Evolutionary conservation across 2,329 filamentous ascomycete species (phyloP).

Genomic region (Aspergillus sojae): DNA sequence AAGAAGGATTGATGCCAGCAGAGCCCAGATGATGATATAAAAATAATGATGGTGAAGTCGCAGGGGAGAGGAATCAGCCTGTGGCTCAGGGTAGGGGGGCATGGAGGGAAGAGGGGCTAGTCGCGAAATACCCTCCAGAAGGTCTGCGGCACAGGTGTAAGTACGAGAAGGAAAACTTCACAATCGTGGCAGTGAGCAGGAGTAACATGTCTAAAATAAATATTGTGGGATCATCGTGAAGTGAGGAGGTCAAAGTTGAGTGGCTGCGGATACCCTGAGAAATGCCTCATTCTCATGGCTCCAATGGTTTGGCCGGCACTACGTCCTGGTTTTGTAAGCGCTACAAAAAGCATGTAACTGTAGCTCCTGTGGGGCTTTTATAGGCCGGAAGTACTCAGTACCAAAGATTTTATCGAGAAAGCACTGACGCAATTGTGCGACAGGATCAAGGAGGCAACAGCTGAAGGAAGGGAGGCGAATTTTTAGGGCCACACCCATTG

Average conservation of each 20-base stretch:
- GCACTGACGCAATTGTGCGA: not conserved
- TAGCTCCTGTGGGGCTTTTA: not conserved
- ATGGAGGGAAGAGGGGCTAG: not conserved
- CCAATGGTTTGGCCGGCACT: not conserved
- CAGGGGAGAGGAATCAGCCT: constrained; percentile 15
- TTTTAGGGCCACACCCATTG: not conserved
- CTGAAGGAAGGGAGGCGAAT: not conserved
- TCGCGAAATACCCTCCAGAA: not conserved
- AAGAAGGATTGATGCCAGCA: constrained; percentile 74
- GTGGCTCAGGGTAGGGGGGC: constrained; percentile 10
- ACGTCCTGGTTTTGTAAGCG: not conserved
- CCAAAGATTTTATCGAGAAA: not conserved
- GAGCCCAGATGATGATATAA: constrained; percentile 72
- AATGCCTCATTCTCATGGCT: not conserved
- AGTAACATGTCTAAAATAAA: not conserved
- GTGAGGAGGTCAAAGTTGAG: not conserved
- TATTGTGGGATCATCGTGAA: not conserved
- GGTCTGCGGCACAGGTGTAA: not conserved
- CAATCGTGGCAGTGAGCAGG: not conserved
- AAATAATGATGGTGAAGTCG: constrained; percentile 53
- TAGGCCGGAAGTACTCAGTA: not conserved
- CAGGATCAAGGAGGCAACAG: not conserved
- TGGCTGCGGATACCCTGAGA: constrained; percentile 2
- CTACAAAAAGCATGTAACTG: not conserved
- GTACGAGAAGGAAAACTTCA: not conserved